phyloP scores from a whole-genome alignment of 2,329 filamentous ascomycete genomes.

The Ophiostoma piceae region DNA sequence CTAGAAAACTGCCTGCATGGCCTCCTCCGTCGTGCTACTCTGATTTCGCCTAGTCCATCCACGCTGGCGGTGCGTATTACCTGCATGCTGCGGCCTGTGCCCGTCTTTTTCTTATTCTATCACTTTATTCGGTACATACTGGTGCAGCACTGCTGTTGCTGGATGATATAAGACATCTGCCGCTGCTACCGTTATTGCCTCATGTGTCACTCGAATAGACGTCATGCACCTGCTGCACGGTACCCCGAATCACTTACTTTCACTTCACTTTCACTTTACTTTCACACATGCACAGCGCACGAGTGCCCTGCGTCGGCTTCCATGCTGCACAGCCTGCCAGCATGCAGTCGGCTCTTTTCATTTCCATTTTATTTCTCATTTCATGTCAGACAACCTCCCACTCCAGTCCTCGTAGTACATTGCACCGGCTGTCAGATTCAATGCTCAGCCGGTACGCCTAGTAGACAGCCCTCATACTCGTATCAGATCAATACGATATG shows the following conservation, averaged over 20 bases:
- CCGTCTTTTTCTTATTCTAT: neutral
- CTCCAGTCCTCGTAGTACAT: neutral
- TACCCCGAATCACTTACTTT: neutral
- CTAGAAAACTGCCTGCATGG: neutral
- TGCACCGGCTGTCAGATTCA: neutral
- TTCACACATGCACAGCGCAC: neutral
- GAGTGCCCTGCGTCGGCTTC: neutral
- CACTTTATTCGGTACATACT: neutral
- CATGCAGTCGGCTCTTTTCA: neutral
- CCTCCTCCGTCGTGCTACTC: neutral
- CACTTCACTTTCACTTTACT: too few species aligned
- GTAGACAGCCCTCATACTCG: neutral
- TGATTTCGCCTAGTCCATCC: neutral
- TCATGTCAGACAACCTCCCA: neutral
- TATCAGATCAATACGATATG: neutral
- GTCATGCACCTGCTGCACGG: neutral
- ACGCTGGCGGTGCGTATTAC: neutral
- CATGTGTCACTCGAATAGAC: slow-evolving; percentile 15
- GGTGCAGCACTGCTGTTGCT: neutral
- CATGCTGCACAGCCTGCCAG: neutral
- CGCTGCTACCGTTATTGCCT: slow-evolving; percentile 11
- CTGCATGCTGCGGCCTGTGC: neutral
- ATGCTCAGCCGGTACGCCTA: neutral
- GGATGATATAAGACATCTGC: slow-evolving; percentile 2
- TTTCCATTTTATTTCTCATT: neutral